phyloP scores from a whole-genome alignment of 495 filamentous ascomycete species.

The Penicillium coffeae region DNA sequence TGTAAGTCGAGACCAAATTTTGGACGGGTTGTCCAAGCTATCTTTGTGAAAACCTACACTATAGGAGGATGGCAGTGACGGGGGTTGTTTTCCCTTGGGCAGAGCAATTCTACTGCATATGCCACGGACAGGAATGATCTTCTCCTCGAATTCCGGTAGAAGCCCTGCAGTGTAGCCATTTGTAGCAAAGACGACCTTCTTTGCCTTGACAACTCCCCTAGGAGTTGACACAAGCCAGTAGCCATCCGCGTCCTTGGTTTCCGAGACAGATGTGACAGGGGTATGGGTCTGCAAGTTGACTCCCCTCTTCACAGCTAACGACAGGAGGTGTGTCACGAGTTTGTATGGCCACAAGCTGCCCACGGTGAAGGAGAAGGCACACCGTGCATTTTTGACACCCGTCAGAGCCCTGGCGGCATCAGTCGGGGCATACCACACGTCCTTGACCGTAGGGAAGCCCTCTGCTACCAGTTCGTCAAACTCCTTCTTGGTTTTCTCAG shows the following conservation, averaged over 20 bases:
- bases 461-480: background rate
- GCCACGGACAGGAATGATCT: background rate
- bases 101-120: background rate
- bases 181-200: background rate
- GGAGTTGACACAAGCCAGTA: background rate
- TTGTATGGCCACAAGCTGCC: slow-evolving; percentile 5
- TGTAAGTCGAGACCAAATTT: no score
- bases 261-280: background rate
- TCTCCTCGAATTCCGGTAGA: background rate
- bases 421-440: background rate
- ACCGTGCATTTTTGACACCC: slow-evolving; percentile 1
- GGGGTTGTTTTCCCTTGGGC: background rate
- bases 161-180: slow-evolving; percentile 1
- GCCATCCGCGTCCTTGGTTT: background rate
- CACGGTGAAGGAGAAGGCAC: background rate
- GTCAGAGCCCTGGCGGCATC: no score
- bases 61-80: background rate
- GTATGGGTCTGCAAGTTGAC: background rate
- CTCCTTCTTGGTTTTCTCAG: background rate
- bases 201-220: background rate
- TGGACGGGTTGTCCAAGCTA: no score
- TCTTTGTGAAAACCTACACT: slow-evolving; percentile 1
- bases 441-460: background rate
- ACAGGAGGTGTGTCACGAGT: background rate
- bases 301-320: background rate